Conservation (phyloP, 306 rosid genomes). For the Erythrophleum fordii region DNA sequence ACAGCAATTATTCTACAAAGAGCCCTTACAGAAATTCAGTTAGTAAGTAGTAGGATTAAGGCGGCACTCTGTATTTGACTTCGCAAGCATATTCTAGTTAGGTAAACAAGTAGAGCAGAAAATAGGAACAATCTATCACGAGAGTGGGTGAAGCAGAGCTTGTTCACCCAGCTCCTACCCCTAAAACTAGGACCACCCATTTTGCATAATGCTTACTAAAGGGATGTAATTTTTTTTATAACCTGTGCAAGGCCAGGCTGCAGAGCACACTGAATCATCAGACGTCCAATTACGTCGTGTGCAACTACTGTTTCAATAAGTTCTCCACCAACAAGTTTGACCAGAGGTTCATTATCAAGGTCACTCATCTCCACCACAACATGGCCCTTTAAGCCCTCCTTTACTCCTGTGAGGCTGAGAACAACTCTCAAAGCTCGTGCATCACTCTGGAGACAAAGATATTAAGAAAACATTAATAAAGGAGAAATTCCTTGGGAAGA, state of each 20-base stretch:
- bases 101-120: slow-evolving; percentile 16
- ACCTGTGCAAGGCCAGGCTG: slow-evolving; percentile 99
- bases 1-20: slow-evolving; percentile 23
- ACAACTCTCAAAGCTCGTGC: slow-evolving; percentile 98
- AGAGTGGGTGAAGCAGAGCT: slow-evolving; percentile 28
- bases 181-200: not conserved
- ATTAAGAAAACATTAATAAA: slow-evolving; percentile 29
- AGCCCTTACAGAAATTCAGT: slow-evolving; percentile 8
- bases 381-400: slow-evolving; percentile 87
- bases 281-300: slow-evolving; percentile 97
- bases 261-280: slow-evolving; percentile 98
- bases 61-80: slow-evolving; percentile 4
- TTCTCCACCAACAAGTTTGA: slow-evolving; percentile 97
- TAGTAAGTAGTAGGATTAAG: not conserved
- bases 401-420: slow-evolving; percentile 94
- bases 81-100: slow-evolving; percentile 15
- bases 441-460: slow-evolving; percentile 74
- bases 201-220: slow-evolving; percentile 31
- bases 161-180: slow-evolving; percentile 18
- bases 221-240: slow-evolving; percentile 30
- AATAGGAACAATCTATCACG: not conserved
- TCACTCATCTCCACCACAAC: slow-evolving; percentile 99
- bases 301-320: slow-evolving; percentile 98
- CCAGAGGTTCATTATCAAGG: slow-evolving; percentile 95
- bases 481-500: slow-evolving; percentile 29